Evolutionary conservation across 23 red algal genomes (phyloP).

Genomic region (Gracilaria vermiculophylla): DNA sequence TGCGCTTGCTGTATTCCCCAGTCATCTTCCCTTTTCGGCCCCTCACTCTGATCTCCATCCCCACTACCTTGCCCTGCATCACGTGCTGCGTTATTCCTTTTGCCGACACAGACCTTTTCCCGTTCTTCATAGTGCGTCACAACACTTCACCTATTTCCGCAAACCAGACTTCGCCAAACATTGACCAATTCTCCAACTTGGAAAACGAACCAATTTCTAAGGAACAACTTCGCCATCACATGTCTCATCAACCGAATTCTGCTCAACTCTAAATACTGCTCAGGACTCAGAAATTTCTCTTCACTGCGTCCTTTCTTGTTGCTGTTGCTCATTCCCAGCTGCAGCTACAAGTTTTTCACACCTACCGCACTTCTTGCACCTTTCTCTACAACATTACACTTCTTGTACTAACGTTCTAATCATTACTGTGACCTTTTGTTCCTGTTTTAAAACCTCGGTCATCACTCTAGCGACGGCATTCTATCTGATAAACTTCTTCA

Average conservation of each 20-base stretch:
- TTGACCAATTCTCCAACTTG: constrained; percentile 25
- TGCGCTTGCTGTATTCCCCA: not conserved
- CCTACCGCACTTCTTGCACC: not conserved
- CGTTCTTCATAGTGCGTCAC: not conserved
- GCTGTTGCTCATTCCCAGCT: not conserved
- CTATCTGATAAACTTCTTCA: no score
- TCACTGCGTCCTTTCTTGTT: not conserved
- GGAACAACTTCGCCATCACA: no score
- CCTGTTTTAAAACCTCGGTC: no score
- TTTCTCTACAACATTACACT: not conserved
- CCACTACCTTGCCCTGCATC: no score
- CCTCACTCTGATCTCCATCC: not conserved
- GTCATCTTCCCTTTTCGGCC: not conserved
- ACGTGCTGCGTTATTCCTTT: not conserved
- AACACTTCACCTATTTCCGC: not conserved
- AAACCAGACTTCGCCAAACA: constrained; percentile 15
- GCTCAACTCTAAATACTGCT: not conserved
- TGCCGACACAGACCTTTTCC: not conserved
- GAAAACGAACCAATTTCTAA: not conserved
- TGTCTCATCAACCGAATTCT: no score
- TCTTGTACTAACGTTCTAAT: not conserved
- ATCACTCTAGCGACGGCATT: no score
- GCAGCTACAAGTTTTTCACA: not conserved
- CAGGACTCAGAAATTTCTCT: not conserved
- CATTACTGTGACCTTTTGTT: not conserved